Evolutionary conservation across 2,329 filamentous ascomycete genomes (phyloP).

Genomic region (Cadophora malorum): DNA sequence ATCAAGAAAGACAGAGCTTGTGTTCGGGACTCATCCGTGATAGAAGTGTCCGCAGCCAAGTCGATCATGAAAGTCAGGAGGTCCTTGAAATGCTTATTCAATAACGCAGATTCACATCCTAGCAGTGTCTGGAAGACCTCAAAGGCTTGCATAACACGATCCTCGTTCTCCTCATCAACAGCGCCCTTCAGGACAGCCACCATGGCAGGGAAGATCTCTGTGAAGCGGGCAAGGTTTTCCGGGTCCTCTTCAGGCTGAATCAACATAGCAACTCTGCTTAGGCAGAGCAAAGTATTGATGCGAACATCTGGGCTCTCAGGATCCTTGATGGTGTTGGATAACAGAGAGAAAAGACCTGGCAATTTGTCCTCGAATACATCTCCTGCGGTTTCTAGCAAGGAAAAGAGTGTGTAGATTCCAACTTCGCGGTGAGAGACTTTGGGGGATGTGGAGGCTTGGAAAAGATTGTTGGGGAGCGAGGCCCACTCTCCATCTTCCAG

Average conservation of each 20-base stretch:
- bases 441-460: constrained; percentile 77
- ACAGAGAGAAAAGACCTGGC: constrained; percentile 79
- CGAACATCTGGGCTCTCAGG: constrained; percentile 90
- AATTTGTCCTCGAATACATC: constrained; percentile 84
- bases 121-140: constrained; percentile 97
- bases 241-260: constrained; percentile 87
- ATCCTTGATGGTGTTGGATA: constrained; percentile 87
- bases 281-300: constrained; percentile 90
- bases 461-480: constrained; percentile 79
- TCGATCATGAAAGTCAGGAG: constrained; percentile 94
- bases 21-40: constrained; percentile 84
- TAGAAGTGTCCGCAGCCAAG: constrained; percentile 75
- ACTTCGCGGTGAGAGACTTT: constrained; percentile 85
- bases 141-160: constrained; percentile 87
- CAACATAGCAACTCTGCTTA: constrained; percentile 86
- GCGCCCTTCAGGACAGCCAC: constrained; percentile 87
- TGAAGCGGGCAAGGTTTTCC: constrained; percentile 74
- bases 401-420: constrained; percentile 91
- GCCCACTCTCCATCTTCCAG: constrained; percentile 86
- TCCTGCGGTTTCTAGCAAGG: constrained; percentile 86
- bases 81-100: constrained; percentile 87
- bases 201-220: constrained; percentile 83
- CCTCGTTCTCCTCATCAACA: constrained; percentile 81
- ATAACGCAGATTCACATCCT: constrained; percentile 83
- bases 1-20: constrained; percentile 95